Evolutionary conservation across 139 green algal species (phyloP).

Genomic region (Cymbomonas tetramitiformis): DNA sequence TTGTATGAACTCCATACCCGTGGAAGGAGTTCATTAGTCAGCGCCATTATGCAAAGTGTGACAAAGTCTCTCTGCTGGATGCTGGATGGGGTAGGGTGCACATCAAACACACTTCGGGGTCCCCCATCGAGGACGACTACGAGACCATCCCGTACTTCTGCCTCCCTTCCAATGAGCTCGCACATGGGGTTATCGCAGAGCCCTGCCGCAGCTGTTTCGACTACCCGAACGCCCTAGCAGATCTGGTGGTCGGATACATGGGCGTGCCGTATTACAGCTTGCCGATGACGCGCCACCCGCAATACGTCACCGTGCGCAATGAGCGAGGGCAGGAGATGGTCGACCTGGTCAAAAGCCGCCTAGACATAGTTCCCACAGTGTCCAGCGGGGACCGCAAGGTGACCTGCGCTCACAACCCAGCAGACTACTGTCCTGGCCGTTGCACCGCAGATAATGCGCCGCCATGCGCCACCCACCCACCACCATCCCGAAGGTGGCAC

Average conservation of each 20-base stretch:
- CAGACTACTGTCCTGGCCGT: background rate
- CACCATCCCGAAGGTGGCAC: too few relatives aligned
- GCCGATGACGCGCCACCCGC: constrained; percentile 72
- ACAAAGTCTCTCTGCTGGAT: too few relatives aligned
- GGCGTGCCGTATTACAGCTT: constrained; percentile 32
- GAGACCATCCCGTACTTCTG: constrained; percentile 93
- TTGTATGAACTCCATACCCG: too few relatives aligned
- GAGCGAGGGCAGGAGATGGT: constrained; percentile 63
- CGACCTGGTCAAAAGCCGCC: constrained; percentile 31
- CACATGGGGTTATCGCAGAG: constrained; percentile 77
- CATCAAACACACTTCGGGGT: constrained; percentile 65
- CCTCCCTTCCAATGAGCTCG: constrained; percentile 76
- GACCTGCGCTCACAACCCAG: background rate
- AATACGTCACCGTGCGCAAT: constrained; percentile 86
- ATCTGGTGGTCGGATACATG: constrained; percentile 94
- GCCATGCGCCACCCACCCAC: too few relatives aligned
- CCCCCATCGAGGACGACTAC: constrained; percentile 30
- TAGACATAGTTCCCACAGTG: constrained; percentile 3
- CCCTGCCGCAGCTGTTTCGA: constrained; percentile 93
- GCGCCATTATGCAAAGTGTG: too few relatives aligned
- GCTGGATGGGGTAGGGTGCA: constrained; percentile 67
- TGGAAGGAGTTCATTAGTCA: too few relatives aligned
- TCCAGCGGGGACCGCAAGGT: constrained; percentile 1
- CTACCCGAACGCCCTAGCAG: constrained; percentile 83
- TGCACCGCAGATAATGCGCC: too few relatives aligned